phyloP scores from a whole-genome alignment of 768 basidiomycete species.

The Amanita molliuscula region DNA sequence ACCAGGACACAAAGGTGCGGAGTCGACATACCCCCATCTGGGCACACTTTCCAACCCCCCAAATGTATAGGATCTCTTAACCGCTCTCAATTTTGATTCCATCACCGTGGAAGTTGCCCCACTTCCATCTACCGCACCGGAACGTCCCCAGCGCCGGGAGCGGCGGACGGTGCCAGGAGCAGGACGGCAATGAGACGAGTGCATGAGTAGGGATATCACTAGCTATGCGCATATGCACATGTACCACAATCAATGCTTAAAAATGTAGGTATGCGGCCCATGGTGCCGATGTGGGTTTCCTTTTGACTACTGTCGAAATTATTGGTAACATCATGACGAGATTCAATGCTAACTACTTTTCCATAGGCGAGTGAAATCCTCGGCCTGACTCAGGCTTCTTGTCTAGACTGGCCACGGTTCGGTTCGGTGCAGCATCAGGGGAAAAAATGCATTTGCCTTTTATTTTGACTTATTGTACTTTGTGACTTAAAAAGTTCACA shows the following conservation, averaged over 20 bases:
- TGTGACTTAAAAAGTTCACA: too few relatives aligned
- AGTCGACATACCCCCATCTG: conserved; percentile 15
- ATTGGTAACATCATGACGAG: too few relatives aligned
- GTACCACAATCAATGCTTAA: conserved; percentile 2
- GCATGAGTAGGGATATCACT: background rate
- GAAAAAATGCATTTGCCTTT: too few relatives aligned
- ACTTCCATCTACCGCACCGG: conserved; percentile 57
- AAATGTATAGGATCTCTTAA: conserved; percentile 64
- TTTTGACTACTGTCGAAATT: too few relatives aligned
- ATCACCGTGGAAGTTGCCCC: conserved; percentile 65
- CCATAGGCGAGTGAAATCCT: too few relatives aligned
- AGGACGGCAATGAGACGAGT: conserved; percentile 25
- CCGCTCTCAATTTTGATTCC: conserved; percentile 89
- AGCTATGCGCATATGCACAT: conserved; percentile 3
- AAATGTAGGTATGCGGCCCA: too few relatives aligned
- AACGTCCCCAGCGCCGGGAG: conserved; percentile 66
- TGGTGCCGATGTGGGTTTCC: too few relatives aligned
- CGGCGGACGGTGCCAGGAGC: conserved; percentile 78
- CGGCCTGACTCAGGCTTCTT: too few relatives aligned
- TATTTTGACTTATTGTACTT: too few relatives aligned
- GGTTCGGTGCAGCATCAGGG: too few relatives aligned
- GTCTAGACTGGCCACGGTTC: too few relatives aligned
- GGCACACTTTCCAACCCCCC: background rate
- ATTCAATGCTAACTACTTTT: too few relatives aligned
- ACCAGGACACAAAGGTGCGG: conserved; percentile 89